Conservation (phyloP, 768 basidiomycete genomes). For the Rubroboletus satanas region DNA sequence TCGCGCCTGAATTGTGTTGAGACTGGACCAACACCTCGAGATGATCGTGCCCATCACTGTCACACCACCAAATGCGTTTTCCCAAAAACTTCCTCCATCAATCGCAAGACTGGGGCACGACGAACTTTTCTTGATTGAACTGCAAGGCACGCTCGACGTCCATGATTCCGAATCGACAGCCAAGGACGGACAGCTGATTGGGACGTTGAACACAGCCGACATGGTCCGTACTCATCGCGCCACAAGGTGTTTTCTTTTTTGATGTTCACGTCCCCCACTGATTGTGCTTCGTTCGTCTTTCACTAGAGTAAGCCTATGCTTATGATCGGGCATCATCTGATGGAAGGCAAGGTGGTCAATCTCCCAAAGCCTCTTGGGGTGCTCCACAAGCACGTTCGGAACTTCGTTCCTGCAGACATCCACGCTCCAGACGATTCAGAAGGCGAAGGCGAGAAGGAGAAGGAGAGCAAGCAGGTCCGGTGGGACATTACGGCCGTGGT, state of each 20-base stretch:
- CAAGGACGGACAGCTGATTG: slow-evolving; percentile 69
- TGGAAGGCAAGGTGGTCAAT: slow-evolving; percentile 79
- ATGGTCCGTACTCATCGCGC: slow-evolving; percentile 41
- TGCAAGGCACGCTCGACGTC: slow-evolving; percentile 80
- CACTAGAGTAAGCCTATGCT: slow-evolving; percentile 68
- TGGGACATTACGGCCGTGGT: slow-evolving; percentile 72
- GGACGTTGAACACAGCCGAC: slow-evolving; percentile 66
- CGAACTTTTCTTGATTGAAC: slow-evolving; percentile 79
- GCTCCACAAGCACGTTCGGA: slow-evolving; percentile 39
- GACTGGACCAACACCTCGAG: background rate
- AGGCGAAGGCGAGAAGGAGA: background rate
- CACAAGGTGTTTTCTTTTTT: background rate
- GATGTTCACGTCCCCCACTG: slow-evolving; percentile 1
- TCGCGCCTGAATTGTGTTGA: too few species aligned
- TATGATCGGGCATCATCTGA: slow-evolving; percentile 80
- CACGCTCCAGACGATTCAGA: background rate
- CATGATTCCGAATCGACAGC: slow-evolving; percentile 50
- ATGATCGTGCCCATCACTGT: slow-evolving; percentile 67
- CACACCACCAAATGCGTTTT: slow-evolving; percentile 32
- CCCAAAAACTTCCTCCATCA: slow-evolving; percentile 51
- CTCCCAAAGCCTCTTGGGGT: slow-evolving; percentile 83
- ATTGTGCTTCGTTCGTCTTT: background rate
- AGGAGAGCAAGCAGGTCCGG: slow-evolving; percentile 18
- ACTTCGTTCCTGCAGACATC: background rate
- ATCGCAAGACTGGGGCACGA: slow-evolving; percentile 73